A percentile compares a stretch with the other conserved stretches of the same genome.
phyloP scores from a whole-genome alignment of 768 basidiomycete species.

The Mycena metata region DNA sequence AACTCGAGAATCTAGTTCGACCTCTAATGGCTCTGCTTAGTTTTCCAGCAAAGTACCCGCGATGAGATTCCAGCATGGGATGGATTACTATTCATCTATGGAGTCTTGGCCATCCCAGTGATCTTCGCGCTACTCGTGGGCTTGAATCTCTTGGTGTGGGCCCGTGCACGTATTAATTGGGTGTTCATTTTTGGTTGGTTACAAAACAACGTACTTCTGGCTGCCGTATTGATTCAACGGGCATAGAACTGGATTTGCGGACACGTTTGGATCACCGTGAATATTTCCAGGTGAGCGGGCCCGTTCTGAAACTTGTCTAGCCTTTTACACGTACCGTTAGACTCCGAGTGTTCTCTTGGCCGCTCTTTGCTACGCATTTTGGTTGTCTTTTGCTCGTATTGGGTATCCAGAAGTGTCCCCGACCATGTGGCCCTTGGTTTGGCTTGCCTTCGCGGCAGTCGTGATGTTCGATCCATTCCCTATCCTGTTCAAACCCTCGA shows the following conservation, averaged over 20 bases:
- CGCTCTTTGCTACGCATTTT: constrained; percentile 85
- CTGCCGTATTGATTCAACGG: neutral
- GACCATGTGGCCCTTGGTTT: constrained; percentile 83
- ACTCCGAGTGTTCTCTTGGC: constrained; percentile 84
- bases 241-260: constrained; percentile 74
- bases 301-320: constrained; percentile 15
- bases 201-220: neutral
- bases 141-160: constrained; percentile 86
- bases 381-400: constrained; percentile 82
- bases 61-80: constrained; percentile 76
- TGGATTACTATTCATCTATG: constrained; percentile 84
- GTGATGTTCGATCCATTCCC: constrained; percentile 85
- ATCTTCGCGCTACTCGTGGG: constrained; percentile 85
- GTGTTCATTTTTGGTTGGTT: constrained; percentile 86
- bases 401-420: constrained; percentile 69
- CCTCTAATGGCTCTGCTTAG: constrained; percentile 49
- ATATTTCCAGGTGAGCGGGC: constrained; percentile 68
- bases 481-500: constrained; percentile 68
- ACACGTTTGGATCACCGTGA: constrained; percentile 83
- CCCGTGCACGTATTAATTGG: constrained; percentile 85
- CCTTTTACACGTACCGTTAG: constrained; percentile 51
- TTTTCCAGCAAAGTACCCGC: constrained; percentile 66
- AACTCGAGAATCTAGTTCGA: neutral
- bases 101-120: constrained; percentile 77
- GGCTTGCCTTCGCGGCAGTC: constrained; percentile 74